Base-by-base conservation (phyloP, 805 yeast species). In the Wickerhamomyces hampshirensis region DNA sequence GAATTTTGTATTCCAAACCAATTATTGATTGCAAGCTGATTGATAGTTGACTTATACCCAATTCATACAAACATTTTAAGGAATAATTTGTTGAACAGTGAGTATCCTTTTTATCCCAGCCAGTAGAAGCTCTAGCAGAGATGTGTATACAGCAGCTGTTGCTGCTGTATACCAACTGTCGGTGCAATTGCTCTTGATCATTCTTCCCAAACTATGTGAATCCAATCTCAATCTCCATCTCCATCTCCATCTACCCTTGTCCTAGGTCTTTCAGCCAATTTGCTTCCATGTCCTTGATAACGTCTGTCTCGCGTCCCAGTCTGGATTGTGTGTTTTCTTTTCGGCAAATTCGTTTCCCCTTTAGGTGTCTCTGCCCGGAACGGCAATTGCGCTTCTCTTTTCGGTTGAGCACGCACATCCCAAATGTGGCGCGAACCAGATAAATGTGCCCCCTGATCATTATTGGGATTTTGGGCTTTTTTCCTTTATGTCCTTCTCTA, bases 41-140 rank as follows among this genome's bases (percentile, higher is more conserved):
- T 21, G 11, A 21, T 21, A 21, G 24, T 21, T 21, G 24, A 7
- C 7, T 21, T 21, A 33, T 33, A 33, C 35, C 35, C 35, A 26
- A 15, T 33, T 33, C 18, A 21, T 8, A 16, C n/a, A n/a, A n/a
- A 33, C n/a, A 13, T 31, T 33, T 27, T 33, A 30, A 38, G 43
- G 40, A 39, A 43, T 43, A 38, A 42, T 31, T 35, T 38, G 42
- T 38, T 24, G 24, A 21, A 33, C 32, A 31, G 44, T 37, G 28
- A 37, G 40, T 40, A 28, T 19, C 28, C 18, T 12, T 27, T 21
- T 13, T 14, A 6, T 16, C 26, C 27, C 23, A 7, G 11, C 23
- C 29, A 11, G 18, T 23, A 7, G 34, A 17, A 12, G 28, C n/a
- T n/a, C n/a, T n/a, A n/a, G n/a, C n/a, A n/a, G n/a, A n/a, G n/a